Evolutionary conservation across 345 rosid genomes (phyloP).

Genomic region (Syzygium grande): DNA sequence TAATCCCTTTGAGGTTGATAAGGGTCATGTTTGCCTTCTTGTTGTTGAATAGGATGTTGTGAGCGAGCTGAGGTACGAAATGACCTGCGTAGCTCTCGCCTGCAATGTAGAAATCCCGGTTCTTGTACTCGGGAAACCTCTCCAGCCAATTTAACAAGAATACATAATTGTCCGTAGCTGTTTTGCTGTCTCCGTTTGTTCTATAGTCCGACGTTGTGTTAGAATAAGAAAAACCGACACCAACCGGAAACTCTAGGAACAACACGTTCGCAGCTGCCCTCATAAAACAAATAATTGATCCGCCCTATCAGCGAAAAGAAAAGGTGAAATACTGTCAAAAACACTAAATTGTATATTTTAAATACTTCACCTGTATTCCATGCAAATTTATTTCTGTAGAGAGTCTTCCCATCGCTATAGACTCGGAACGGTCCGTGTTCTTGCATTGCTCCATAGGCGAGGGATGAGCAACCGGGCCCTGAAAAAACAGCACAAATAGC

Average conservation of each 20-base stretch:
- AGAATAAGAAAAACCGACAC: slow-evolving; percentile 80
- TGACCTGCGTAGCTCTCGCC: slow-evolving; percentile 95
- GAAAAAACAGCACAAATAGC: background rate
- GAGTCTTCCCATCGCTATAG: slow-evolving; percentile 32
- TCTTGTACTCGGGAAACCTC: slow-evolving; percentile 77
- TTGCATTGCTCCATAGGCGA: slow-evolving; percentile 35
- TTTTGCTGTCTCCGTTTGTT: slow-evolving; percentile 40
- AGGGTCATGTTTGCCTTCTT: slow-evolving; percentile 20
- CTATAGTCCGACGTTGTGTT: slow-evolving; percentile 45
- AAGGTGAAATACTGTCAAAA: background rate
- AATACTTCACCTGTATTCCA: slow-evolving; percentile 8
- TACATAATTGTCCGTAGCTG: slow-evolving; percentile 52
- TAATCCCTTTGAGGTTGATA: slow-evolving; percentile 75
- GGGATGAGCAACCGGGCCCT: slow-evolving; percentile 45
- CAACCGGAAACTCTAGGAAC: slow-evolving; percentile 78
- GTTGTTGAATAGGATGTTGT: slow-evolving; percentile 47
- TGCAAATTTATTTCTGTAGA: slow-evolving; percentile 17
- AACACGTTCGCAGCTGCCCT: slow-evolving; percentile 30
- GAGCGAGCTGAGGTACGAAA: slow-evolving; percentile 76
- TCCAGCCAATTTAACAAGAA: slow-evolving; percentile 69
- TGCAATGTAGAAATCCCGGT: slow-evolving; percentile 56
- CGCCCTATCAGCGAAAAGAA: background rate
- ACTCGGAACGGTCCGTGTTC: slow-evolving; percentile 44
- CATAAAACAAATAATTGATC: background rate
- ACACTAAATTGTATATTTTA: background rate